Conservation (phyloP, 805 yeast genomes). For the Yarrowia sp. region DNA sequence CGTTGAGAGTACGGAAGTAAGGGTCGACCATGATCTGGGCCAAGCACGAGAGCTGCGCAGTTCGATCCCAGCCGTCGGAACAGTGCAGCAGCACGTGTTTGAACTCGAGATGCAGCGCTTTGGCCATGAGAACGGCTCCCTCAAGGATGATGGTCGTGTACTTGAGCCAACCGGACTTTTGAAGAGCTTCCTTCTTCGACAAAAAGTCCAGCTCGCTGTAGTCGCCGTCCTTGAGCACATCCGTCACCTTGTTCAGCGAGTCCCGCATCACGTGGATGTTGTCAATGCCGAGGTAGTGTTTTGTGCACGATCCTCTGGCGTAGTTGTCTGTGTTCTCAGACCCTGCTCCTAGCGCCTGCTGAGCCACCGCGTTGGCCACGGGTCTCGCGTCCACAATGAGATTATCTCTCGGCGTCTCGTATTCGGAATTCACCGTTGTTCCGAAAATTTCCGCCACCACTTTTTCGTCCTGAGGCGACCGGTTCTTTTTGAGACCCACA, state of each 20-base stretch:
- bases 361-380: constrained; percentile 92
- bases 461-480: constrained; percentile 92
- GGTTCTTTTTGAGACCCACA: constrained; percentile 84
- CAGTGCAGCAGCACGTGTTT: constrained; percentile 90
- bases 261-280: constrained; percentile 96
- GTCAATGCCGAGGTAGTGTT: constrained; percentile 87
- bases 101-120: constrained; percentile 81
- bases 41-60: constrained; percentile 85
- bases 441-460: constrained; percentile 75
- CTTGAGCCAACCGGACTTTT: constrained; percentile 80
- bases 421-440: constrained; percentile 55
- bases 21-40: constrained; percentile 91
- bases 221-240: constrained; percentile 73
- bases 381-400: constrained; percentile 92
- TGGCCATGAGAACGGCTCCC: constrained; percentile 77
- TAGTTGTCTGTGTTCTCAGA: constrained; percentile 92
- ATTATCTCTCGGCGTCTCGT: constrained; percentile 55
- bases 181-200: constrained; percentile 48
- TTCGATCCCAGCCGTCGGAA: constrained; percentile 99
- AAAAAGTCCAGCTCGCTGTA: constrained; percentile 55
- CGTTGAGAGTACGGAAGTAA: constrained; percentile 83
- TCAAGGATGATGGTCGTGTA: constrained; percentile 71
- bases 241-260: constrained; percentile 67
- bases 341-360: constrained; percentile 97
- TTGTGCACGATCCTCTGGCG: constrained; percentile 59